Evolutionary conservation across 2,329 filamentous ascomycete genomes (phyloP).

Genomic region (Talaromyces sp.): DNA sequence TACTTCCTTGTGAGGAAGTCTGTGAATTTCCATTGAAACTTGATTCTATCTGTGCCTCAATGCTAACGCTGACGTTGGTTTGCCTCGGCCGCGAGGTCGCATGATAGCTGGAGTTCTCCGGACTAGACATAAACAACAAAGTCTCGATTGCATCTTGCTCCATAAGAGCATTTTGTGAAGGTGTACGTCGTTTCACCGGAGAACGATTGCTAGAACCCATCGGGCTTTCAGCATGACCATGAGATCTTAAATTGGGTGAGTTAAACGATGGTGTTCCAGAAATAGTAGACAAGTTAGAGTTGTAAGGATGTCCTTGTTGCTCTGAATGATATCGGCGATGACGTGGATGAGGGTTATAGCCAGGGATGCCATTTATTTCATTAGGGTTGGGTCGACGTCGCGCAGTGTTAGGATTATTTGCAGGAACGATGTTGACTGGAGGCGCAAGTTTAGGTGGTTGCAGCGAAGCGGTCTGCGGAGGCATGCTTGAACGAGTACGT

Average conservation of each 20-base stretch:
- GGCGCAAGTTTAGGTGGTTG: slow-evolving; percentile 37
- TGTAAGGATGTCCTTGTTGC: slow-evolving; percentile 21
- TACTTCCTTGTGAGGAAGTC: slow-evolving; percentile 17
- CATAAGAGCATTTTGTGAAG: slow-evolving; percentile 42
- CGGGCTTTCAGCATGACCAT: slow-evolving; percentile 17
- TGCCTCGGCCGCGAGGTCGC: slow-evolving; percentile 29
- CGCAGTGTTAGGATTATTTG: slow-evolving; percentile 24
- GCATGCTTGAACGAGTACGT: not conserved
- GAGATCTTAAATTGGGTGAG: slow-evolving; percentile 16
- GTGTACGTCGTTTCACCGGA: slow-evolving; percentile 24
- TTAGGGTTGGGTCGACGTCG: slow-evolving; percentile 38
- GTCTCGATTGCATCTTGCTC: slow-evolving; percentile 50
- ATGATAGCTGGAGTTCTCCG: slow-evolving; percentile 43
- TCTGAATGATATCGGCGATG: slow-evolving; percentile 30
- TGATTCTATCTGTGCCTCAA: slow-evolving; percentile 21
- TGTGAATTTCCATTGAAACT: slow-evolving; percentile 13
- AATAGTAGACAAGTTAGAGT: slow-evolving; percentile 15
- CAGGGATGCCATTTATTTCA: slow-evolving; percentile 15
- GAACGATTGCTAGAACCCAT: slow-evolving; percentile 1
- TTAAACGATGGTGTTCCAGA: slow-evolving; percentile 30
- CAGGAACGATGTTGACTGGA: slow-evolving; percentile 36
- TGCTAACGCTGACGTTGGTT: slow-evolving; percentile 17
- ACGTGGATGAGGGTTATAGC: slow-evolving; percentile 20
- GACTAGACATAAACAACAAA: slow-evolving; percentile 48
- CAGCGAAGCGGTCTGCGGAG: slow-evolving; percentile 11